A percentile compares a stretch with the other conserved stretches of the same genome.
These are phyloP conservation scores for Scytalidium lignicola DNA, from an alignment of 2,329 filamentous ascomycete species.

Conservation along the genomic window DNA sequence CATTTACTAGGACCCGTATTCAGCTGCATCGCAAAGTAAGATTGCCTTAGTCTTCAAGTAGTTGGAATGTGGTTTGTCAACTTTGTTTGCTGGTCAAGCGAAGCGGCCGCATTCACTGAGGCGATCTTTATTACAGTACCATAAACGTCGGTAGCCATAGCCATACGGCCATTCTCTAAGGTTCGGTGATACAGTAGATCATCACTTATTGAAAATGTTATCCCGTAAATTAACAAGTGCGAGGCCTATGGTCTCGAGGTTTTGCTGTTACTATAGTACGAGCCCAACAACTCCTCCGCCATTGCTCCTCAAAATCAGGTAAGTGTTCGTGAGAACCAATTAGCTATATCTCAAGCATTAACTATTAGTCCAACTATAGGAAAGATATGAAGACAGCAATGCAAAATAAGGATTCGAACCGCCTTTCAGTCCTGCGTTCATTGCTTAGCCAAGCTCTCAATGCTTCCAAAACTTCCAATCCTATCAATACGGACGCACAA, in stretches of 20 bases:
- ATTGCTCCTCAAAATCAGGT: slow-evolving; percentile 31
- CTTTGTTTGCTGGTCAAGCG: too few relatives aligned
- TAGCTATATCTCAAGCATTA: background rate
- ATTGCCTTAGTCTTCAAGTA: too few relatives aligned
- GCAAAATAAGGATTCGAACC: slow-evolving; percentile 57
- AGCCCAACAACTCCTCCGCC: slow-evolving; percentile 23
- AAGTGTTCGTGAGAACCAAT: slow-evolving; percentile 1
- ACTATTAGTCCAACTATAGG: slow-evolving; percentile 13
- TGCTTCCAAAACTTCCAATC: slow-evolving; percentile 65
- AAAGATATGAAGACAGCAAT: slow-evolving; percentile 61
- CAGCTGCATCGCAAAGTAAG: too few relatives aligned
- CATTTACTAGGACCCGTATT: too few relatives aligned
- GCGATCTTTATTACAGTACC: too few relatives aligned
- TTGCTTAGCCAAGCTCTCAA: slow-evolving; percentile 69
- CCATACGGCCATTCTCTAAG: background rate
- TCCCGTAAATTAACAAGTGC: background rate
- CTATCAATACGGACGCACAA: slow-evolving; percentile 66
- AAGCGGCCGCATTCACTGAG: too few relatives aligned
- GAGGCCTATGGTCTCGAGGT: slow-evolving; percentile 14
- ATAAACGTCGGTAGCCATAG: too few relatives aligned
- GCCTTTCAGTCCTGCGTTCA: slow-evolving; percentile 63
- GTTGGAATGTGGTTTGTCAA: too few relatives aligned
- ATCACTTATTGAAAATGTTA: background rate
- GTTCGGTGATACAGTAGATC: background rate
- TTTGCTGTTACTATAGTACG: slow-evolving; percentile 22